Percentiles rank a stretch among this genome's conserved stretches.
phyloP scores from a whole-genome alignment of 2,329 filamentous ascomycete genomes.

The Colletotrichum karsti region DNA sequence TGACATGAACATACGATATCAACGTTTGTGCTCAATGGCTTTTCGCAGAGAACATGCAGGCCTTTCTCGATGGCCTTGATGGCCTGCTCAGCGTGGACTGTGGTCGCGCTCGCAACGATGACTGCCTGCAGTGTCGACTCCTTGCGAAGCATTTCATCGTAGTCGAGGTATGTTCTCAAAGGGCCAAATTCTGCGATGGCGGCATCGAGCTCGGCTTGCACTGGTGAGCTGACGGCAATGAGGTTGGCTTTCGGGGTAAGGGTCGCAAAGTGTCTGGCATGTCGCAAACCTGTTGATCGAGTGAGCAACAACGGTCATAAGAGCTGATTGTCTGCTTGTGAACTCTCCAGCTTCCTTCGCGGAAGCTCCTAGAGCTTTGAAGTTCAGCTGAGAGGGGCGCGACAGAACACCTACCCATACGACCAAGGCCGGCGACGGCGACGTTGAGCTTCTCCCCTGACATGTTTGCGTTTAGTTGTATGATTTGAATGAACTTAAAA shows the following conservation, averaged over 20 bases:
- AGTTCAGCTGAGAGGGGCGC: not conserved
- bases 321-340: not conserved
- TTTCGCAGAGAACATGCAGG: conserved; percentile 67
- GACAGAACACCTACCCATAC: conserved; percentile 49
- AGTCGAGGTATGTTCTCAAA: conserved; percentile 13
- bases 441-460: conserved; percentile 45
- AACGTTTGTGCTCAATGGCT: conserved; percentile 65
- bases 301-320: not conserved
- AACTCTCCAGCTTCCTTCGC: not conserved
- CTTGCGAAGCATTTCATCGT: conserved; percentile 17
- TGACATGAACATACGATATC: conserved; percentile 58
- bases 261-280: conserved; percentile 22
- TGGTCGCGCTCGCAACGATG: conserved; percentile 51
- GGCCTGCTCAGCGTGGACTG: conserved; percentile 65
- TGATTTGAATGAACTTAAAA: not conserved
- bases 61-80: conserved; percentile 63
- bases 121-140: conserved; percentile 44
- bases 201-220: conserved; percentile 19
- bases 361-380: not conserved
- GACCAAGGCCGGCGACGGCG: conserved; percentile 57
- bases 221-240: conserved; percentile 20
- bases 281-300: not conserved
- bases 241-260: conserved; percentile 16
- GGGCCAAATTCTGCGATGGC: conserved; percentile 19
- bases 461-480: not conserved